Base-by-base conservation (phyloP, 495 filamentous ascomycete species). In the Neurospora discreta region DNA sequence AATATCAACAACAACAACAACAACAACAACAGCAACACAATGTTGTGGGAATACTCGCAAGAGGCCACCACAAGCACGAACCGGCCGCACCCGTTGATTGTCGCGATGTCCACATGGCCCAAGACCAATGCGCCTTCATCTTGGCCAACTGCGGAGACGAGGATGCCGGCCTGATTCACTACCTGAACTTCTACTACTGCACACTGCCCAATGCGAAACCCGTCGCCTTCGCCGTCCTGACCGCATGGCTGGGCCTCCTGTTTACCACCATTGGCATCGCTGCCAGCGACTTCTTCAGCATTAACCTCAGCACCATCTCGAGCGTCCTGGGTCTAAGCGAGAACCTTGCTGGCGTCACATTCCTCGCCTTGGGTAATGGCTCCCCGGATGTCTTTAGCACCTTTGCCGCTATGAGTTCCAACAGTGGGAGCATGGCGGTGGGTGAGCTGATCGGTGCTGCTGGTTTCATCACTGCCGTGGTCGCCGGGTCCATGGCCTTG, bases 181-280 rank as follows among this genome's bases (percentile, higher is more conserved):
- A 98, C 81, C 87, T 99, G 18, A 86, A 89, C 16, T 86, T 99
- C 41, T 98, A 97, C 82, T 99, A 98, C 79, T 99, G 96, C 84
- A 82, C 83, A 38, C 82, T 96, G 33, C 86, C 85, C 68, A 80
- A 89, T 73, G 89, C 83, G n/a, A 87, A 93, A 76, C 89, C 90
- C 3, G 68, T 97, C 70, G 93, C 93, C 26, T 94, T 98, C 75
- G 79, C 84, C 5, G 84, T 97, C 39, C 81, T 99, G 39, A 84
- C 91, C 38, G 71, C 89, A 52, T 99, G 96, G 96, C 84, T 97
- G 7, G 91, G 88, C n/a, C 83, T 97, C 36, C 88, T 98, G 7
- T 99, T 99, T 78, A 94, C 90, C 74, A 98, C 96, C 2, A 97
- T 99, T 70, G 96, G 96, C n/a, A 97, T 98, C 74, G 96, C 96